Conservation (phyloP, 352 stramenopile genomes). For the Phytophthora megakarya region DNA sequence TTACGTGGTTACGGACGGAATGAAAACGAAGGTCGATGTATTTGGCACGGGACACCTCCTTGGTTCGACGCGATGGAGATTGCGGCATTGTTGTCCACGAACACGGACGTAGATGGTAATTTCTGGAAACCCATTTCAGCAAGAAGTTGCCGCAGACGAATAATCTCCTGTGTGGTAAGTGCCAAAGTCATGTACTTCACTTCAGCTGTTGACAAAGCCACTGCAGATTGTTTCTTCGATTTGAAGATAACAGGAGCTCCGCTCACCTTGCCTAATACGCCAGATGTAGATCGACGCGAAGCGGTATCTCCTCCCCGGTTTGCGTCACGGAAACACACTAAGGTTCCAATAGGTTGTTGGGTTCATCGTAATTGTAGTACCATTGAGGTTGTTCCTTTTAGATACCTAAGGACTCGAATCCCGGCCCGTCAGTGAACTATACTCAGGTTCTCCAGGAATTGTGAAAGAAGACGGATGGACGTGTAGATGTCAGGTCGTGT, state of each 20-base stretch:
- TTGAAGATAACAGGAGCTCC: conserved; percentile 7
- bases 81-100: conserved; percentile 7
- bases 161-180: conserved; percentile 7
- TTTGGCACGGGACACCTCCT: neutral
- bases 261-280: neutral
- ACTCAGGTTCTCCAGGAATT: conserved; percentile 15
- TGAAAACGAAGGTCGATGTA: neutral
- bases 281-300: conserved; percentile 9
- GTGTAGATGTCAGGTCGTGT: conserved; percentile 25
- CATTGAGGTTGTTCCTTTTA: conserved; percentile 9
- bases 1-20: neutral
- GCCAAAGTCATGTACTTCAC: conserved; percentile 15
- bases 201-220: conserved; percentile 10
- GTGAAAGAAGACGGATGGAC: conserved; percentile 1
- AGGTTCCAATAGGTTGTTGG: neutral
- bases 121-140: neutral
- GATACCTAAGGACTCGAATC: conserved; percentile 7
- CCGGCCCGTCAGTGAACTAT: conserved; percentile 25
- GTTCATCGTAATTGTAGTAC: neutral
- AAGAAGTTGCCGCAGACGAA: conserved; percentile 6
- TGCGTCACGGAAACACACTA: neutral
- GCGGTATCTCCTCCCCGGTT: conserved; percentile 6
- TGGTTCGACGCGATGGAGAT: neutral
- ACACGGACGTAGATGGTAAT: neutral
- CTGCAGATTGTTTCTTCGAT: conserved; percentile 2